These are phyloP conservation scores for Ophiostoma himal-ulmi DNA, from an alignment of 2,329 filamentous ascomycete species.

Conservation along the genomic window DNA sequence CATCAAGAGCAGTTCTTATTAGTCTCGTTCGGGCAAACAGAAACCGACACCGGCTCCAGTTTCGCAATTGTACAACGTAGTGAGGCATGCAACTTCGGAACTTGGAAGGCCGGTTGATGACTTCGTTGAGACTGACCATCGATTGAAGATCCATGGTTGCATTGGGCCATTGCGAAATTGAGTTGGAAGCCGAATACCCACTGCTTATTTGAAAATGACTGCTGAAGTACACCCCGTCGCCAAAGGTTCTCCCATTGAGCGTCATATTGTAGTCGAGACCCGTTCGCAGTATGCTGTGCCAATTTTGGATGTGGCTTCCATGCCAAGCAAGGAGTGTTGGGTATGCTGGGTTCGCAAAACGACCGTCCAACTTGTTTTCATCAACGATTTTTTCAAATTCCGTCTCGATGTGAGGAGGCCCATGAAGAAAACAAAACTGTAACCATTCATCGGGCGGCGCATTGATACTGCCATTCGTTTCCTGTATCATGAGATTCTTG, in stretches of 20 bases:
- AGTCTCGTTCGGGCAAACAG: conserved; percentile 50
- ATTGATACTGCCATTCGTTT: background rate
- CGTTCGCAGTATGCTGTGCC: conserved; percentile 83
- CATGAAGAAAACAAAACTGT: conserved; percentile 84
- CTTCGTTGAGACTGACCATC: conserved; percentile 74
- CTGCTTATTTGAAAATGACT: conserved; percentile 51
- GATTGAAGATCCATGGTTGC: conserved; percentile 55
- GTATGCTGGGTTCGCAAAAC: conserved; percentile 34
- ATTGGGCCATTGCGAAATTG: conserved; percentile 50
- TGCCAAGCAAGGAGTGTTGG: conserved; percentile 85
- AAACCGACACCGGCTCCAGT: conserved; percentile 90
- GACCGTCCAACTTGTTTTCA: conserved; percentile 26
- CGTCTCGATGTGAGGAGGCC: conserved; percentile 78
- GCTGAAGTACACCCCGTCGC: conserved; percentile 79
- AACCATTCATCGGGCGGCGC: conserved; percentile 47
- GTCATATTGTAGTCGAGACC: conserved; percentile 66
- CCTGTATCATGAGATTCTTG: conserved; percentile 19
- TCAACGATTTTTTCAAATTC: conserved; percentile 62
- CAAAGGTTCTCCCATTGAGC: conserved; percentile 62
- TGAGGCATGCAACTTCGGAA: conserved; percentile 54
- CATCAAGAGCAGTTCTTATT: too few relatives aligned
- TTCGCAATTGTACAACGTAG: conserved; percentile 66
- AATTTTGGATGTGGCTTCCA: conserved; percentile 68
- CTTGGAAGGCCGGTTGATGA: conserved; percentile 64
- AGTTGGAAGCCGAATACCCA: conserved; percentile 38